Evolutionary conservation across 768 basidiomycete species (phyloP), one percentile per base, ranked within the genome.

Genomic region (Boletus reticulatus): DNA sequence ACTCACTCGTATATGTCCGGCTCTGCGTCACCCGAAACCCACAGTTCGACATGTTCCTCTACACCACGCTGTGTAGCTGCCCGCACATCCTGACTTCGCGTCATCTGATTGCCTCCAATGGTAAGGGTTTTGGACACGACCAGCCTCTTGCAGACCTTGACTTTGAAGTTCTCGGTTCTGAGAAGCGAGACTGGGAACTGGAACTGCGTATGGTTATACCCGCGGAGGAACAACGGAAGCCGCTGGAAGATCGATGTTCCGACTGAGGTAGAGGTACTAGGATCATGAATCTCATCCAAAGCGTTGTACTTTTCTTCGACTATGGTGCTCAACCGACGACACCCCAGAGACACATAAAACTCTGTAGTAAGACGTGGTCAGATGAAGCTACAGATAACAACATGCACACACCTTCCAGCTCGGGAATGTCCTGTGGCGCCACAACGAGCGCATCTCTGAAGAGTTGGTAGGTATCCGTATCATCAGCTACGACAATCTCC

Each of bases 1-100:
- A 82, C 90, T 75, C 65, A 92, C 91, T 95, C 93, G 63, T 89
- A 96, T 81, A 94, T 88, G 64, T 96, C 91, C 34, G 88, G 75
- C 59, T 87, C 80, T 1, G 84, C 76, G 54, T 84, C 83, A 11
- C 77, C 78, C 13, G 89, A 86, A 43, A 94, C 74, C 79, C 86
- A 89, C 31, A 96, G 70, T 48, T 87, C 79, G 24, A 91, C 80
- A 12, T 82, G 78, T 1, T 77, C 76, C 4, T 80, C 78, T 19
- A 75, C 73, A 8, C 76, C 75, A 36, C 74, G 64, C 43, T 73
- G 76, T 22, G 87, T 83, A 43, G 84, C 81, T 32, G 90, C 90
- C 38, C 88, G 88, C 1, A 84, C 81, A 52, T 88, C 85, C 57
- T 84, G 82, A 41, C 69, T 80, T 56, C 78, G 78, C 6, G 78